These are phyloP conservation scores for Boletus sp. DNA, from an alignment of 1,284 basidiomycete species.

Conservation along the genomic window DNA sequence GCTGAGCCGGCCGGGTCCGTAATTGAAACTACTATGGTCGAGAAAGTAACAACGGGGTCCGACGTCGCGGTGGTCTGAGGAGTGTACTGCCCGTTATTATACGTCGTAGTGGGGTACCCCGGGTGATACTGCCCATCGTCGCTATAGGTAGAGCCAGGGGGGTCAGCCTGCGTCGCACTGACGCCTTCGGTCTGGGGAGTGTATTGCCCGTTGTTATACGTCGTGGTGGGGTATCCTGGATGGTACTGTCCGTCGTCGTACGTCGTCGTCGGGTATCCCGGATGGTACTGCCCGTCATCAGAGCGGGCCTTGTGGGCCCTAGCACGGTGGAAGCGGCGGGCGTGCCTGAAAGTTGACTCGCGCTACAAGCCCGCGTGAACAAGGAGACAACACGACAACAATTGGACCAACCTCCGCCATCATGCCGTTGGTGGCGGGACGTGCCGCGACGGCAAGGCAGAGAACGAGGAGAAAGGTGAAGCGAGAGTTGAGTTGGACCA, in stretches of 20 bases:
- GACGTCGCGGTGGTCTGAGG: neutral
- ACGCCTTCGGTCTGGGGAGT: neutral
- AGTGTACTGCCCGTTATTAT: conserved; percentile 15
- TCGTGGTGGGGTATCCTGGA: conserved; percentile 17
- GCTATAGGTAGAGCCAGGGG: too few species aligned
- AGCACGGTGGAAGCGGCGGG: conserved; percentile 17
- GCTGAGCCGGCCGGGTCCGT: neutral
- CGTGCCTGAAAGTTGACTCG: conserved; percentile 1
- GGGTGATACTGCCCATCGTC: conserved; percentile 21
- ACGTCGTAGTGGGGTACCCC: conserved; percentile 12
- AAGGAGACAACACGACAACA: neutral
- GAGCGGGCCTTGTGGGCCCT: conserved; percentile 8
- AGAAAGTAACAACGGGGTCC: neutral
- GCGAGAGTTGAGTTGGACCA: conserved; percentile 30
- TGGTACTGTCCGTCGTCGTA: conserved; percentile 15
- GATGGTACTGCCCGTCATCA: conserved; percentile 23
- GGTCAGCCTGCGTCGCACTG: neutral
- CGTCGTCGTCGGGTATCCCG: conserved; percentile 15
- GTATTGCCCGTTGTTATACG: conserved; percentile 16
- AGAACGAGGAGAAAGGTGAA: conserved; percentile 32
- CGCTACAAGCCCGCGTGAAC: conserved; percentile 15
- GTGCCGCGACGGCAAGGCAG: conserved; percentile 27
- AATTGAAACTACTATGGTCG: neutral
- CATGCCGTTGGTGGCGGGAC: conserved; percentile 13
- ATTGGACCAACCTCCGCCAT: conserved; percentile 15